Percentiles rank a stretch among this genome's conserved stretches.
These are phyloP conservation scores for Phyllosticta citribraziliensis DNA, from an alignment of 2,329 filamentous ascomycete species.

Conservation along the genomic window DNA sequence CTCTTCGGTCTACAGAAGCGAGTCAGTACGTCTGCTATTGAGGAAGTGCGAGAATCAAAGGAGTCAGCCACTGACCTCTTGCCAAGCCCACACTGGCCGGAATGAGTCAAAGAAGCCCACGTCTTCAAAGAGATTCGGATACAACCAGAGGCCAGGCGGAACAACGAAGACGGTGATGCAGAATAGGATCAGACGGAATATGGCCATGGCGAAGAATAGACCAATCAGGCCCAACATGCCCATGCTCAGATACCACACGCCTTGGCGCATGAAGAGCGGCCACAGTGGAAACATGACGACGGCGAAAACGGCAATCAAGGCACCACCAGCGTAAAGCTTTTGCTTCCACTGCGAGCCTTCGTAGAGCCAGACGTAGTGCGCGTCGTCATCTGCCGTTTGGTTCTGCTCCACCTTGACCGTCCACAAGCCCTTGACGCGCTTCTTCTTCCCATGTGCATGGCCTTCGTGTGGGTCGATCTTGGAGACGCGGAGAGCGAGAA, in stretches of 20 bases:
- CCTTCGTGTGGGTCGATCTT: constrained; percentile 70
- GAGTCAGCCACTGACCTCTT: constrained; percentile 57
- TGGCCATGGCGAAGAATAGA: constrained; percentile 94
- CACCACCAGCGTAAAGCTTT: constrained; percentile 80
- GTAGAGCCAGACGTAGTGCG: constrained; percentile 96
- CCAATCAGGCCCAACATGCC: constrained; percentile 82
- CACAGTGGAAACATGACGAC: constrained; percentile 93
- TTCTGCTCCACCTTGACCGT: constrained; percentile 92
- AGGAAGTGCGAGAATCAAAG: not conserved
- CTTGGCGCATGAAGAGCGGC: constrained; percentile 82
- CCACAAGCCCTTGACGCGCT: constrained; percentile 93
- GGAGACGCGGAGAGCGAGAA: constrained; percentile 80
- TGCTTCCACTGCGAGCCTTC: constrained; percentile 90
- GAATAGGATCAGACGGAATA: constrained; percentile 92
- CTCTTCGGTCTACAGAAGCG: constrained; percentile 24
- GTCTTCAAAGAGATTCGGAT: constrained; percentile 95
- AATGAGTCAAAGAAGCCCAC: constrained; percentile 98
- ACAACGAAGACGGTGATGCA: constrained; percentile 78
- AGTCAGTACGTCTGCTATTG: not conserved
- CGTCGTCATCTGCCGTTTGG: constrained; percentile 75
- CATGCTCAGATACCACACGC: constrained; percentile 96
- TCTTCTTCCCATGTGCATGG: constrained; percentile 55
- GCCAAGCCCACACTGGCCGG: constrained; percentile 94
- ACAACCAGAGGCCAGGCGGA: constrained; percentile 91
- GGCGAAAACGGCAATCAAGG: constrained; percentile 73